phyloP scores from a whole-genome alignment of 1,284 basidiomycete genomes.

The Wallemia hederae region DNA sequence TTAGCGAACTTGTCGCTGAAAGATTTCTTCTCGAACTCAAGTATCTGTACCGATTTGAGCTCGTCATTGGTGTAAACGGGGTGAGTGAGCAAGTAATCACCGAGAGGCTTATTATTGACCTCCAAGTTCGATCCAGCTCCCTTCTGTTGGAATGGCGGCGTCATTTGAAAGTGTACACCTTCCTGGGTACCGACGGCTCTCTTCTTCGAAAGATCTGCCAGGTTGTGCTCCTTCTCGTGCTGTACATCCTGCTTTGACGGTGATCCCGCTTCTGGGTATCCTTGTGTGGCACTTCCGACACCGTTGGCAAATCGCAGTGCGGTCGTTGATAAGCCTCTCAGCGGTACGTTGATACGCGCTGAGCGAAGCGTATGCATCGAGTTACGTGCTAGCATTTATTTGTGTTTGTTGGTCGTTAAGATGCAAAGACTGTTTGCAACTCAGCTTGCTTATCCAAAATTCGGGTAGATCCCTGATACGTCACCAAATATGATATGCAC shows the following conservation, averaged over 20 bases:
- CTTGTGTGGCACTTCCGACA: neutral
- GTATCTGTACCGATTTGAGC: constrained; percentile 45
- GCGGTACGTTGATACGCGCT: neutral
- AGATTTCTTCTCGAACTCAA: constrained; percentile 35
- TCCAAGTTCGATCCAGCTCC: neutral
- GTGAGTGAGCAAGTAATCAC: constrained; percentile 42
- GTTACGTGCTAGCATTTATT: neutral
- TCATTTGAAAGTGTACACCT: neutral
- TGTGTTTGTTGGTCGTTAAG: neutral
- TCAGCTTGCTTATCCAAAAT: too few relatives aligned
- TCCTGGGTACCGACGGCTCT: neutral
- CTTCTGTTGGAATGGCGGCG: neutral
- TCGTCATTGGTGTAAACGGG: constrained; percentile 51
- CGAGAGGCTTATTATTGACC: neutral
- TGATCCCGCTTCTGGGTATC: neutral
- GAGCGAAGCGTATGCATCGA: too few relatives aligned
- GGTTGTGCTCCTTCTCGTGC: neutral
- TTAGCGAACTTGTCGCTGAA: constrained; percentile 41
- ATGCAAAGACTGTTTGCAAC: too few relatives aligned
- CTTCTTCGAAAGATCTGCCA: neutral
- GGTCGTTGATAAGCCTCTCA: neutral
- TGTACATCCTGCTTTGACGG: neutral
- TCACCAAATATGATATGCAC: too few relatives aligned
- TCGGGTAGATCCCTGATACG: too few relatives aligned
- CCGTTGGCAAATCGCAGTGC: neutral